A percentile compares a stretch with the other conserved stretches of the same genome.
These are phyloP conservation scores for Cryptococcus neoformans DNA, from an alignment of 1,284 basidiomycete species.

Conservation along the genomic window DNA sequence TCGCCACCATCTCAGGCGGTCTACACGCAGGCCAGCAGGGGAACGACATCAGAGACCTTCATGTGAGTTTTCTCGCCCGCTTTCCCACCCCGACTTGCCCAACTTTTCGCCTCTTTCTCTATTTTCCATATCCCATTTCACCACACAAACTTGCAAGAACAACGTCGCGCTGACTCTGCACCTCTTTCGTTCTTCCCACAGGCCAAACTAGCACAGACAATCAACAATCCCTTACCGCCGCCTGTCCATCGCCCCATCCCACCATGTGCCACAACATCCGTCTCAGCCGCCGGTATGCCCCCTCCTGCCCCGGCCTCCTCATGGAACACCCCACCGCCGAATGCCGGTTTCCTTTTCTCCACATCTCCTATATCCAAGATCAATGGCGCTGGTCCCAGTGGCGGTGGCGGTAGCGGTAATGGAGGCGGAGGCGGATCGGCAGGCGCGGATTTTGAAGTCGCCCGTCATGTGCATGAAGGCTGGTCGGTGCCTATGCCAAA, in stretches of 20 bases:
- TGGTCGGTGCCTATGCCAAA: constrained; percentile 5
- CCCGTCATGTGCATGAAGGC: neutral
- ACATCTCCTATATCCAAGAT: constrained; percentile 8
- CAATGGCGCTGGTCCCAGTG: constrained; percentile 2
- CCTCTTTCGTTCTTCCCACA: constrained; percentile 3
- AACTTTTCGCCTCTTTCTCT: neutral
- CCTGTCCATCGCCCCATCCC: constrained; percentile 33
- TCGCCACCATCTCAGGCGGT: constrained; percentile 39
- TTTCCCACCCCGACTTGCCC: neutral
- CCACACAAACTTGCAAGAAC: too few relatives aligned
- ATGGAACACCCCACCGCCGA: constrained; percentile 38
- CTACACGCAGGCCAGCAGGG: constrained; percentile 43
- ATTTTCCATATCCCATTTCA: neutral
- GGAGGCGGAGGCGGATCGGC: neutral
- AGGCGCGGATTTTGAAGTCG: neutral
- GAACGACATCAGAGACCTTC: constrained; percentile 40
- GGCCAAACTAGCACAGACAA: constrained; percentile 33
- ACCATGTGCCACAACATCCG: constrained; percentile 13
- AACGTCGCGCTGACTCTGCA: too few relatives aligned
- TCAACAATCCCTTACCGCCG: constrained; percentile 21
- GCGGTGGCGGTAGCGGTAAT: neutral
- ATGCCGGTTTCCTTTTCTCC: constrained; percentile 10
- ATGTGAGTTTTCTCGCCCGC: constrained; percentile 26
- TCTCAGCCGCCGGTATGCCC: constrained; percentile 19
- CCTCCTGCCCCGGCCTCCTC: constrained; percentile 44